Base-by-base conservation (phyloP, 2,329 filamentous ascomycete genomes). In the Drechslera avenae region DNA sequence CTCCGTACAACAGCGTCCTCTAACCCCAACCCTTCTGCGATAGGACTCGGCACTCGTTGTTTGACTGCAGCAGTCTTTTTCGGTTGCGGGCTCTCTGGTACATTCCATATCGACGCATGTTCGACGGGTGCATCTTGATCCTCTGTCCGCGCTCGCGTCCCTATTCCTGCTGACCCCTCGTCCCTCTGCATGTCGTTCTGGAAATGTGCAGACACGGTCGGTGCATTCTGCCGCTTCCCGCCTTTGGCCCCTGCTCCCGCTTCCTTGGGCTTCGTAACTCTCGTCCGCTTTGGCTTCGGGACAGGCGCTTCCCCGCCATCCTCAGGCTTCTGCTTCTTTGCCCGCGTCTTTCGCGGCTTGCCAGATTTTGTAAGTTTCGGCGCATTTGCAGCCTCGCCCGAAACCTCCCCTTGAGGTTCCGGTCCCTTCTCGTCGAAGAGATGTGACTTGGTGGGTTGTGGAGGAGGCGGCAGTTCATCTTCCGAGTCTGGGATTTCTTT, bases 1-100 rank as follows among this genome's bases (percentile, higher is more conserved):
- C 71, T 60, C 48, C 73, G 58, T 3, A 51, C 41, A 2, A 69
- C 56, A 1, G 70, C 72, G 41, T 64, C 60, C 16, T 72, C 66
- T 3, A 73, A 42, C 2, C 69, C 60, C 5, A 71, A 39, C 2
- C 53, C 47, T 12, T 61, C 34, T 12, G 51, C n/a, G 12, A 49
- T 7, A 13, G 34, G 34, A 32, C 54, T 50, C 26, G 48, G 41
- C n/a, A 45, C 52, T 14, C 50, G 45, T 17, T 56, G 51, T 34
- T 59, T 68, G 3, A 46, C 35, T n/a, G 50, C n/a, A 32, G 39
- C 34, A 5, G 36, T 43, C 34, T 51, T 62, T 14, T 51, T 57
- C 5, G 36, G 48, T 4, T 13, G 46, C n/a, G 67, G 66, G 39
- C 60, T 68, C 37, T 37, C 32, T 21, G 65, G 64, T 3, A 68